Base-by-base conservation (phyloP, 176 grass and related monocot species). In the Zea mays region DNA sequence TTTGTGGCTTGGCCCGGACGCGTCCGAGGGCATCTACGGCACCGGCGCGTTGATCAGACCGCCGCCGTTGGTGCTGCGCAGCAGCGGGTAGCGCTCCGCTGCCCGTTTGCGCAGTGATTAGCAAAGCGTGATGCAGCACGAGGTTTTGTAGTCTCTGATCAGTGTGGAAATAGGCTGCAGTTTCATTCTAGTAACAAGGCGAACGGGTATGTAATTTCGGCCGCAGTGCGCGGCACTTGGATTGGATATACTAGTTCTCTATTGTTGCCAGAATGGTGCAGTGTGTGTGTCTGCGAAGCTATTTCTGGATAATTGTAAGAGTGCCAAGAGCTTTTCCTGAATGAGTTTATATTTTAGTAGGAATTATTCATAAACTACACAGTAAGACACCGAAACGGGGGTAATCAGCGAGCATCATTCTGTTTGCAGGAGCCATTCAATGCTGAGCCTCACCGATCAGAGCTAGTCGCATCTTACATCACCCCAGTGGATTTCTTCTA, bases 401-500 rank as follows among this genome's bases (percentile, higher is more conserved):
- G 16, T 67, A 43, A 79, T 13, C 36, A 56, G n/a, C 5, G 81
- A 27, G 4, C 33, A 48, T 68, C 63, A 63, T 55, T 12, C 20
- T 86, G n/a, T 79, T 69, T 81, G 71, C 81, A 99, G 96, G 92
- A 99, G 67, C 96, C 96, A 67, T 99, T 99, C 85, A 99, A 99
- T 82, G 96, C 96, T 12, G 96, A 99, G 85, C 96, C 96, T 54
- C 82, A 81, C 58, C 90, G 90, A 14, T 80, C 90, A 41, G 85
- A 85, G 10, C 67, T 95, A 43, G 71, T 95, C 7, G 61, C 66
- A 45, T 95, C 96, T 42, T 99, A 92, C 79, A 87, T 99, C 67
- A 99, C 96, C 35, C 87, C 92, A 6, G 87, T 95, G 13, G 96
- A 99, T 67, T 99, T 92, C 57, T 99, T 99, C 75, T 93, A 90